Conservation (phyloP, 768 basidiomycete genomes). For the Crucibulum laeve region DNA sequence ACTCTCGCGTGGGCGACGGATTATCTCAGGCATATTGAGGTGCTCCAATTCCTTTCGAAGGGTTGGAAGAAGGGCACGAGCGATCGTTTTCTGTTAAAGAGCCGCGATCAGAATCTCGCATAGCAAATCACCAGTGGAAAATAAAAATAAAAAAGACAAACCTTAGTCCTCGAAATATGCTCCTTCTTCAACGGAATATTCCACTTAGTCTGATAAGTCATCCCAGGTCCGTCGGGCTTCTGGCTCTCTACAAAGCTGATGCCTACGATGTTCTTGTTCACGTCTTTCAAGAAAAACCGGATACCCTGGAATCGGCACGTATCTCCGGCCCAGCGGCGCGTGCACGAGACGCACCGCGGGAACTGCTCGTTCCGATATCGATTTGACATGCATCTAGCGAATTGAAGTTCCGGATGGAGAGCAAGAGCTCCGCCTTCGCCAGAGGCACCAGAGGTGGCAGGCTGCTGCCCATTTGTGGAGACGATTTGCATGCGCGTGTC, state of each 20-base stretch:
- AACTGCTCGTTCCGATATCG: conserved; percentile 69
- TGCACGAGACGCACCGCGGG: conserved; percentile 80
- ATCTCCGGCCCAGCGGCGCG: conserved; percentile 83
- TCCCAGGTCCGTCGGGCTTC: conserved; percentile 49
- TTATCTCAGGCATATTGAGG: conserved; percentile 49
- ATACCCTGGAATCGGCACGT: conserved; percentile 87
- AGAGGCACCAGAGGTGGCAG: no score
- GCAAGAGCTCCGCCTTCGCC: conserved; percentile 22
- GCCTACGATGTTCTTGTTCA: conserved; percentile 52
- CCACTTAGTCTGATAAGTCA: conserved; percentile 68
- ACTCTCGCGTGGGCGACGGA: conserved; percentile 71
- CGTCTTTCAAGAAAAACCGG: conserved; percentile 68
- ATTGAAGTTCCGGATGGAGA: conserved; percentile 65
- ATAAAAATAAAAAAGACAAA: conserved; percentile 17
- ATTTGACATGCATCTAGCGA: conserved; percentile 81
- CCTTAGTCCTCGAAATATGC: conserved; percentile 62
- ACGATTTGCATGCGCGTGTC: conserved; percentile 25
- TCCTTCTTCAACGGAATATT: conserved; percentile 48
- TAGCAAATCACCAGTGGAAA: conserved; percentile 4
- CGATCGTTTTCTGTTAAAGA: conserved; percentile 54
- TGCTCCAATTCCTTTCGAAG: conserved; percentile 64
- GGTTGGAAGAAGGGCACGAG: conserved; percentile 61
- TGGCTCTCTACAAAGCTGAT: conserved; percentile 68
- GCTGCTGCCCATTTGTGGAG: conserved; percentile 22
- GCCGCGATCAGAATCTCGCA: no score